Conservation (phyloP, 441 rosid genomes). For the Gossypium schwendimanii region DNA sequence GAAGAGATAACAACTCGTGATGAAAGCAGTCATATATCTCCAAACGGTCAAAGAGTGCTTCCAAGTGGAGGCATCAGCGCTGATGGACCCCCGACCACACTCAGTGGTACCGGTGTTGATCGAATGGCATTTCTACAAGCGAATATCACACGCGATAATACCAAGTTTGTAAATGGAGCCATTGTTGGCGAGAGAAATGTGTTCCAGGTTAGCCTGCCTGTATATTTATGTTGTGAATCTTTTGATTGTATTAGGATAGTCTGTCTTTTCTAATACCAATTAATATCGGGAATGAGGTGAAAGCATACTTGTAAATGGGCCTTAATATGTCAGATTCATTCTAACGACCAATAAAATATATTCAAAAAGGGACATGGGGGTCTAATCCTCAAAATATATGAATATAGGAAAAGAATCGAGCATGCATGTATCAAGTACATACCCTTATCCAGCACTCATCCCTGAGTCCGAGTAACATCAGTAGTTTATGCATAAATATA, state of each 20-base stretch:
- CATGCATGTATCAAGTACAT: background rate
- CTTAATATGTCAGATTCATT: background rate
- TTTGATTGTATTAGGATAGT: background rate
- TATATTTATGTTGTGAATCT: constrained; percentile 4
- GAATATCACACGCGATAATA: constrained; percentile 91
- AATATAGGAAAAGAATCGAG: background rate
- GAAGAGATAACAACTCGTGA: constrained; percentile 97
- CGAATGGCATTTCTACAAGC: constrained; percentile 85
- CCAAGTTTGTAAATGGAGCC: constrained; percentile 83
- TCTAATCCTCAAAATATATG: too few species aligned
- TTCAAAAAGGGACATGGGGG: too few species aligned
- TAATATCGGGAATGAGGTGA: background rate
- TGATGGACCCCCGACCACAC: constrained; percentile 99
- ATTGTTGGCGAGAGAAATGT: constrained; percentile 90
- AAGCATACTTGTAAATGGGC: background rate
- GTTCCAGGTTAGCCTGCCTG: constrained; percentile 59
- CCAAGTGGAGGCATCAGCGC: constrained; percentile 96
- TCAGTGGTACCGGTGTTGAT: constrained; percentile 94
- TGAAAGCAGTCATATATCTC: constrained; percentile 84
- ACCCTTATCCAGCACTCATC: background rate
- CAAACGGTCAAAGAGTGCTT: constrained; percentile 79
- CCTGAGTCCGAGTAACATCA: background rate
- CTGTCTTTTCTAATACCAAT: background rate
- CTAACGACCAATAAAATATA: too few species aligned
- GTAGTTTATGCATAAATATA: background rate